Evolutionary conservation across 2,329 filamentous ascomycete genomes (phyloP), one percentile per base, ranked within the genome.

Genomic region (Cladorrhinum sp.): DNA sequence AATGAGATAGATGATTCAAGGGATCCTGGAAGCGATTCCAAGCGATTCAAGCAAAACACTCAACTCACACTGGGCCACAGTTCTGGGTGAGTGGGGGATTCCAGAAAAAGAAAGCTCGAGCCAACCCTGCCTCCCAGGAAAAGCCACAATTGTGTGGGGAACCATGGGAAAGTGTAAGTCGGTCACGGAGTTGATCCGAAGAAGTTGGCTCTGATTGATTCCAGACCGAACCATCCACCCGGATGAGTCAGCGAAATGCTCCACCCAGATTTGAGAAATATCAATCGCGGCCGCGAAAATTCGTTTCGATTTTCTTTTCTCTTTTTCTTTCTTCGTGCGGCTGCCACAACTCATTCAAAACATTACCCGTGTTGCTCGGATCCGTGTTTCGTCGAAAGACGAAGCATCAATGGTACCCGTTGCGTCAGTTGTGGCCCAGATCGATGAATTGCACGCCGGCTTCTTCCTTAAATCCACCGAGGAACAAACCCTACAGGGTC

Each of bases 381-480:
- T 87, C 79, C 79, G 73, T 18, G 50, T 73, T 67, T 71, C 73
- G 71, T 66, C 70, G 49, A 50, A 74, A 67, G 74, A 79, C 75
- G 77, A 82, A 79, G 41, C 41, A 45, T 73, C 76, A 77, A 86
- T 81, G 80, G 79, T 60, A 82, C 71, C 77, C 77, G 75, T 69
- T 86, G 89, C 87, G 89, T 92, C 89, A 86, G 84, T 89, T 85
- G 83, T 85, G 87, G 85, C 87, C 83, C 84, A 93, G 89, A 91
- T 73, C 63, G 77, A 89, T 78, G 77, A 62, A 93, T 93, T 92
- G 89, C 89, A 91, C 79, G 75, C 80, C 77, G 80, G 78, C 81
- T 76, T 78, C 74, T 77, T 76, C 77, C 79, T 74, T 78, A 68
- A 69, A 67, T 69, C 71, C 70, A 71, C 67, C 71, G 68, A 72